These are phyloP conservation scores for Ambispora gerdemannii DNA, from an alignment of 192 early-diverging fungal species.

Conservation along the genomic window DNA sequence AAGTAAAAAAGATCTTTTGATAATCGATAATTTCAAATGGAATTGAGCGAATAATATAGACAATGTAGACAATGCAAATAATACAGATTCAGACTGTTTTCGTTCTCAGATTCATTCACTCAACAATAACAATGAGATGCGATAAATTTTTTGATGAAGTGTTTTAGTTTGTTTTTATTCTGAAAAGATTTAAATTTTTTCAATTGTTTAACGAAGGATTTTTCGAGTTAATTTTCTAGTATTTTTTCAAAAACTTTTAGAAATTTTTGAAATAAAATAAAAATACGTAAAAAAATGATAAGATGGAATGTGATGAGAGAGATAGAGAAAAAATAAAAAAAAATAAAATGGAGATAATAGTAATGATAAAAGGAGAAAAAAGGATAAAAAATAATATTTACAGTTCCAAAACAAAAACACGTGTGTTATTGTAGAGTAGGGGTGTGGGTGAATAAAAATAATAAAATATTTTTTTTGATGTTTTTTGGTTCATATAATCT, in stretches of 20 bases:
- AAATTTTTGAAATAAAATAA: neutral
- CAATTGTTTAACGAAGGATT: neutral
- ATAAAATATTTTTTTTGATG: neutral
- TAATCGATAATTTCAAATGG: no score
- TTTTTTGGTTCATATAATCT: neutral
- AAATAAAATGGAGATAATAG: neutral
- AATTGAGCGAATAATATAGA: no score
- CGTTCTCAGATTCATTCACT: no score
- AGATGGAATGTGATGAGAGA: neutral
- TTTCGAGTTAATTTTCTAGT: neutral
- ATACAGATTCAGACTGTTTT: no score
- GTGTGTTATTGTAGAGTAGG: neutral
- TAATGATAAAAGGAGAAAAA: neutral
- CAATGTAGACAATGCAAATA: no score
- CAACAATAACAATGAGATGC: no score
- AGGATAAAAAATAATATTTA: neutral
- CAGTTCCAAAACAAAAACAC: neutral
- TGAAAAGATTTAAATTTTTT: no score
- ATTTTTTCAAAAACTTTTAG: neutral
- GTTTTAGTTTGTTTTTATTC: no score
- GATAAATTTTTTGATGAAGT: no score
- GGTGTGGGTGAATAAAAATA: neutral
- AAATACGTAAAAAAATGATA: neutral
- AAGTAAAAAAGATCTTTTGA: no score
- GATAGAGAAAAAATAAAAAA: neutral